Base-by-base conservation (phyloP, 2,329 filamentous ascomycete genomes). In the Cercospora zeae-maydis region DNA sequence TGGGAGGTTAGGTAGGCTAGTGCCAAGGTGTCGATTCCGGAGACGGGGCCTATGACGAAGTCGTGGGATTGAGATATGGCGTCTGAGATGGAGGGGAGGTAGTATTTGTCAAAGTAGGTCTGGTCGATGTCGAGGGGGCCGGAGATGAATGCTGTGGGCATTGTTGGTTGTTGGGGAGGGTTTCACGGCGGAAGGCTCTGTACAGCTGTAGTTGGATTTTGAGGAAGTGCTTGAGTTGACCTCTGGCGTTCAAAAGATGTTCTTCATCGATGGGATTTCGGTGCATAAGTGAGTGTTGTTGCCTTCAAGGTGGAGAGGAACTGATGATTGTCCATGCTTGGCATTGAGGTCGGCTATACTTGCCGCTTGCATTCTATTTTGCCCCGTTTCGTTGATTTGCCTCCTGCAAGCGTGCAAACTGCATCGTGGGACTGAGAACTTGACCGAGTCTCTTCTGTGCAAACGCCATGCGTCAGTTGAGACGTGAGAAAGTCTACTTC, bases 11-110 rank as follows among this genome's bases (percentile, higher is more conserved):
- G 57, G 39, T 63, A 58, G 3, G 59, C 21, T 36, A 66, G 37
- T 4, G 63, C 65, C 5, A 67, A 49, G 27, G 64, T 51, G 36
- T 64, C 64, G 33, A 64, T 59, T 14, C 64, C 62, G n/a, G 49
- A 56, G 8, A 61, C 61, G 1, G 62, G 58, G 53, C 57, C 61
- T 21, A 66, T 53, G 33, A 62, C 31, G 55, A 66, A 64, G 34
- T 11, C 27, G 39, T 62, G 58, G 19, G 34, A 36, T 16, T 55
- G 16, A 8, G 47, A 11, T 21, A 64, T 45, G 31, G 58, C 53
- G 55, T 31, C 27, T 27, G 39, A 52, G 45, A 65, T 56, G 19
- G 6, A 57, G 8, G 61, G 37, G 8, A 11, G 51, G 58, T 65
- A 65, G 61, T 65, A 51, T 31, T 34, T 16, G 2, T 54, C 30